Conservation (phyloP, 2,329 filamentous ascomycete species). For the Clarireedia hainanense region DNA sequence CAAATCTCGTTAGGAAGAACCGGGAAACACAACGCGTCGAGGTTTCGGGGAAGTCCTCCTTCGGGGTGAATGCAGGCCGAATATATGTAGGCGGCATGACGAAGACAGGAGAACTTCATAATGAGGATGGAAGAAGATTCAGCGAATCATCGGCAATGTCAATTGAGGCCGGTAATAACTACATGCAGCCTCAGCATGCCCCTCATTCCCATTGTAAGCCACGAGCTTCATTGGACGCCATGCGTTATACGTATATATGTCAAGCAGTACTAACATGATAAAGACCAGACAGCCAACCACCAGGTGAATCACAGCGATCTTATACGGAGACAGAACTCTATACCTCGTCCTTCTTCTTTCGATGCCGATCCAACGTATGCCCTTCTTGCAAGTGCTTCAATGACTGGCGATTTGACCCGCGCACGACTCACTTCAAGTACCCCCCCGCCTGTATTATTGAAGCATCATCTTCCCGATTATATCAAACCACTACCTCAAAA, state of each 20-base stretch:
- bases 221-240: background rate
- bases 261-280: conserved; percentile 5
- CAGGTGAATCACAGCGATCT: conserved; percentile 16
- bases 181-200: conserved; percentile 14
- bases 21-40: too few relatives aligned
- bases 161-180: background rate
- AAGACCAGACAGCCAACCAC: conserved; percentile 22
- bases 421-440: conserved; percentile 16
- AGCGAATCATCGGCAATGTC: conserved; percentile 14
- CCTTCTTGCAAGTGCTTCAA: conserved; percentile 22
- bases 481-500: conserved; percentile 72
- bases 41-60: too few relatives aligned
- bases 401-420: conserved; percentile 22
- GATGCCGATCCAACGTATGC: conserved; percentile 15
- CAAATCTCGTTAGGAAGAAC: background rate
- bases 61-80: too few relatives aligned
- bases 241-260: background rate
- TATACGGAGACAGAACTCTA: conserved; percentile 15
- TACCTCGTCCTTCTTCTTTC: conserved; percentile 8
- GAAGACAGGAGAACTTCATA: conserved; percentile 23
- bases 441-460: conserved; percentile 17
- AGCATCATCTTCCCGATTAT: conserved; percentile 48
- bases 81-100: conserved; percentile 15
- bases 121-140: conserved; percentile 19
- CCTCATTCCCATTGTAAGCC: conserved; percentile 29